phyloP scores from a whole-genome alignment of 1,284 basidiomycete genomes.

The Ustilago cynodontis region DNA sequence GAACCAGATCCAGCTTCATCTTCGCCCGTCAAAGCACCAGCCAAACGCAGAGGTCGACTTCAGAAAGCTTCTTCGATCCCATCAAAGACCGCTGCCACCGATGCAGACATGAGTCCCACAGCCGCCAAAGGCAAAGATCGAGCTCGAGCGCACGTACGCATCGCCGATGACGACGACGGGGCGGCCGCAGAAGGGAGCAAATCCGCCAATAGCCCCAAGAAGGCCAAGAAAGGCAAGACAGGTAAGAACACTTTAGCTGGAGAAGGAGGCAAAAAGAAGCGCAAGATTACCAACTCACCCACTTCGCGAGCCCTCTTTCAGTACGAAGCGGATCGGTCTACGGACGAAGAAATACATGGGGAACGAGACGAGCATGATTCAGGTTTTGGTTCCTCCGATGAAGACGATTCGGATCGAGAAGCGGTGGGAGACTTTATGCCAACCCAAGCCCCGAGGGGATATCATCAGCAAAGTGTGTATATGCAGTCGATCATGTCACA shows the following conservation, averaged over 20 bases:
- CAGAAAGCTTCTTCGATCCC: constrained; percentile 21
- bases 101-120: constrained; percentile 27
- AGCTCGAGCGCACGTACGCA: constrained; percentile 8
- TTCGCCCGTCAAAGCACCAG: constrained; percentile 41
- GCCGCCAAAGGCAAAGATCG: constrained; percentile 14
- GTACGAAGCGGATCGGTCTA: constrained; percentile 80
- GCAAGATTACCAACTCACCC: constrained; percentile 66
- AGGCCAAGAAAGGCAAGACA: constrained; percentile 16
- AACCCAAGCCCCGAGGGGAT: constrained; percentile 81
- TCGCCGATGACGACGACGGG: constrained; percentile 17
- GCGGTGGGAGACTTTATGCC: constrained; percentile 75
- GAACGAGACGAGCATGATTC: constrained; percentile 73
- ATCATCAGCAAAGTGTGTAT: constrained; percentile 65
- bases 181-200: neutral
- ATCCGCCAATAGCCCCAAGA: neutral
- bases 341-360: constrained; percentile 77
- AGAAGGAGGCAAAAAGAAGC: constrained; percentile 22
- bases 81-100: neutral
- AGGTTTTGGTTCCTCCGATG: constrained; percentile 71
- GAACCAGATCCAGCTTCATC: constrained; percentile 26
- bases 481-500: constrained; percentile 64
- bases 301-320: constrained; percentile 73
- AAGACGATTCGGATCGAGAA: constrained; percentile 76
- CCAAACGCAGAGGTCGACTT: constrained; percentile 25
- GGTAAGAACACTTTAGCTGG: constrained; percentile 23